A percentile compares a stretch with the other conserved stretches of the same genome.
These are phyloP conservation scores for Fusarium cicatricum DNA, from an alignment of 2,329 filamentous ascomycete species.

Conservation along the genomic window DNA sequence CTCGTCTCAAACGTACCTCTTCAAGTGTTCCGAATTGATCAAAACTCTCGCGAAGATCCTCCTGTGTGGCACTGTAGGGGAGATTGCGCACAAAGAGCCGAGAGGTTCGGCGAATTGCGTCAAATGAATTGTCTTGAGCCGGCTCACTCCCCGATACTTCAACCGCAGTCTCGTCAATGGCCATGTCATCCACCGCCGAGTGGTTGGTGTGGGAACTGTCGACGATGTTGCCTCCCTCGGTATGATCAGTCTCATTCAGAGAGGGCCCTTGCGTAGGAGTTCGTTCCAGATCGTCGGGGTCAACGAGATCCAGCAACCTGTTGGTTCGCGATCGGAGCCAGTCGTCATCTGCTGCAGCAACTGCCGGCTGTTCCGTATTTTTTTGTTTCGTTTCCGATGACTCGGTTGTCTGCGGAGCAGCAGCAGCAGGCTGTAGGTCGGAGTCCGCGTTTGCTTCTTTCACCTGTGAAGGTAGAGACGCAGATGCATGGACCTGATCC, in stretches of 20 bases:
- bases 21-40: conserved; percentile 76
- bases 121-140: conserved; percentile 41
- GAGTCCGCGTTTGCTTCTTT: conserved; percentile 29
- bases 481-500: conserved; percentile 29
- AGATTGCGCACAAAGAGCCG: conserved; percentile 91
- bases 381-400: conserved; percentile 34
- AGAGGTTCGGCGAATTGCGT: conserved; percentile 71
- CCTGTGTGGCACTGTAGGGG: conserved; percentile 79
- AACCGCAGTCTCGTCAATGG: conserved; percentile 39
- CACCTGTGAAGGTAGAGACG: conserved; percentile 28
- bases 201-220: conserved; percentile 24
- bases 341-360: conserved; percentile 77
- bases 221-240: conserved; percentile 24
- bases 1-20: conserved; percentile 74
- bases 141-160: conserved; percentile 36
- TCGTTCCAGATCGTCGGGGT: conserved; percentile 68
- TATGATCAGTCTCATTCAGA: conserved; percentile 23
- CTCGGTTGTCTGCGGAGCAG: conserved; percentile 33
- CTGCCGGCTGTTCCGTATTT: conserved; percentile 37
- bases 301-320: conserved; percentile 82
- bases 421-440: conserved; percentile 19
- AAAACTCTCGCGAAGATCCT: conserved; percentile 79
- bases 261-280: conserved; percentile 27
- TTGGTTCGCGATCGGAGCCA: conserved; percentile 93
- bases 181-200: conserved; percentile 27